phyloP scores from a whole-genome alignment of 1,284 basidiomycete species.

The Leccinum subatratum region DNA sequence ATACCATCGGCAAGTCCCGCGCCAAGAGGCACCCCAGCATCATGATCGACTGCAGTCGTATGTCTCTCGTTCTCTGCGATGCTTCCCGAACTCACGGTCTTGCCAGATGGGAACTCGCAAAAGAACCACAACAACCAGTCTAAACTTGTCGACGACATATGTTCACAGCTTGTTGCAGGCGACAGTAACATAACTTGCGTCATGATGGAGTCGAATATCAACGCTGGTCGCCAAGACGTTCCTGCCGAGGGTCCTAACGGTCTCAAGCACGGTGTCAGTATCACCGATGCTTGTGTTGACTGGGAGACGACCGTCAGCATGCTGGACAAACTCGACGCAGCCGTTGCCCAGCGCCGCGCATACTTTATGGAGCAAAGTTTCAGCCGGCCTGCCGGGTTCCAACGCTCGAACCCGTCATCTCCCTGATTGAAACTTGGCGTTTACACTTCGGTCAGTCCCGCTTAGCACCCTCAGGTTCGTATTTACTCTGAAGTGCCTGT shows the following conservation, averaged over 20 bases:
- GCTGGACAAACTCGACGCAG: constrained; percentile 69
- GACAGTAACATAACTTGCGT: constrained; percentile 85
- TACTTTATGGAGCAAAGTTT: constrained; percentile 35
- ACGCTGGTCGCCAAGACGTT: constrained; percentile 82
- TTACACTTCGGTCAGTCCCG: too few species aligned
- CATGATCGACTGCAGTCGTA: constrained; percentile 82
- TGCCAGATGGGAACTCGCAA: constrained; percentile 79
- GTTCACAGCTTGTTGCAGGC: constrained; percentile 73
- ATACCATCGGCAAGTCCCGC: constrained; percentile 71
- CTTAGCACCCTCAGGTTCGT: too few species aligned
- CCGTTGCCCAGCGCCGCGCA: constrained; percentile 37
- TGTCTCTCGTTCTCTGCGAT: constrained; percentile 27
- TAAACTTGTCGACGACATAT: constrained; percentile 73
- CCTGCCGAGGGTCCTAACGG: constrained; percentile 56
- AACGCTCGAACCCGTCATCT: constrained; percentile 18
- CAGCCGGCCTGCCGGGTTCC: constrained; percentile 28
- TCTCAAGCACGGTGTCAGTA: constrained; percentile 82
- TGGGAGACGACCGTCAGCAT: constrained; percentile 81
- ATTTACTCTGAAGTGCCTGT: too few species aligned
- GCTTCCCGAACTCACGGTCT: not conserved
- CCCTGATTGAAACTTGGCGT: constrained; percentile 9
- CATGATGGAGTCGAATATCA: constrained; percentile 95
- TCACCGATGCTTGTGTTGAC: constrained; percentile 91
- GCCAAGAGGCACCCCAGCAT: constrained; percentile 59
- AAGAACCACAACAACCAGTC: constrained; percentile 93